These are phyloP conservation scores for Phytophthora syringae DNA, from an alignment of 352 stramenopile species.

Conservation along the genomic window DNA sequence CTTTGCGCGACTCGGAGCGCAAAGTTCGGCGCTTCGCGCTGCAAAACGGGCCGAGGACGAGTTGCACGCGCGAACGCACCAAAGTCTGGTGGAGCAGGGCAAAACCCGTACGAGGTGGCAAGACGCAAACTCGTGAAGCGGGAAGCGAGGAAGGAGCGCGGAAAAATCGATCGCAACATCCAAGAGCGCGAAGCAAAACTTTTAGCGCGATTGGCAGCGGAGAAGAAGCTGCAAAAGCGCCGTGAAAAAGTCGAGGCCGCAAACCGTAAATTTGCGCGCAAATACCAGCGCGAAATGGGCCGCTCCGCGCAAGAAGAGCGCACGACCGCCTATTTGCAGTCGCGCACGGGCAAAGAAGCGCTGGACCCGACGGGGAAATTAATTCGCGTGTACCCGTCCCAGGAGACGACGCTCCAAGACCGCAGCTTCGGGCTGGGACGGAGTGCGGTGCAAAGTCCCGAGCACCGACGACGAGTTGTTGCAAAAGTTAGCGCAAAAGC, in stretches of 20 bases:
- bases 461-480: constrained; percentile 51
- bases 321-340: constrained; percentile 61
- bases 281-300: constrained; percentile 81
- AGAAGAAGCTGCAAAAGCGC: constrained; percentile 46
- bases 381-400: constrained; percentile 70
- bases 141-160: constrained; percentile 41
- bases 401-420: constrained; percentile 79
- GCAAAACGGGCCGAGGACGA: constrained; percentile 31
- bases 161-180: constrained; percentile 54
- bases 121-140: constrained; percentile 53
- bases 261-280: constrained; percentile 58
- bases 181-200: constrained; percentile 61
- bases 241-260: constrained; percentile 49
- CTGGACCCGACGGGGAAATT: constrained; percentile 68
- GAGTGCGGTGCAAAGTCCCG: constrained; percentile 47
- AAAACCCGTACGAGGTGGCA: constrained; percentile 83
- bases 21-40: constrained; percentile 47
- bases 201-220: constrained; percentile 56
- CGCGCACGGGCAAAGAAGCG: constrained; percentile 60
- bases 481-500: constrained; percentile 54
- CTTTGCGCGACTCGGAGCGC: constrained; percentile 46
- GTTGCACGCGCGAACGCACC: constrained; percentile 48
- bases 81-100: constrained; percentile 66
- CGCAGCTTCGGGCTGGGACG: constrained; percentile 71
- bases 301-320: constrained; percentile 54